Evolutionary conservation across 306 rosid species (phyloP), one percentile per base, ranked within the genome.

Genomic region (Gastrolobium villosum): DNA sequence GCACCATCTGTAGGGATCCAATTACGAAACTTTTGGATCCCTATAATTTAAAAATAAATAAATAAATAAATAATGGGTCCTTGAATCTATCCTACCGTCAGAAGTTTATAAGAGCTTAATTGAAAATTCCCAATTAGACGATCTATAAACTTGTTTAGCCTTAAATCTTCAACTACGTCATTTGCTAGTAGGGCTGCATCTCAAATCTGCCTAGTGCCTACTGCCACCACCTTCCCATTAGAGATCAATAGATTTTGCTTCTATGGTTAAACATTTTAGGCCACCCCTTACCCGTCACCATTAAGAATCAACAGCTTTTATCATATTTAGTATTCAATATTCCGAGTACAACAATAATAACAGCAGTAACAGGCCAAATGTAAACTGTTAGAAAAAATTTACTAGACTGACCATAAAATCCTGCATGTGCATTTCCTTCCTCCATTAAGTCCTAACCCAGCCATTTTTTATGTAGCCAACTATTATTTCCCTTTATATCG

Each of bases 401-500:
- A 79, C 55, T 28, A 37, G 71, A 63, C 46, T 48, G n/a, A 46
- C 28, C 36, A 79, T 49, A 60, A 60, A 41, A 45, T 45, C 46
- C 53, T 2, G 60, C 68, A 37, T 45, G 46, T 46, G 26, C 62
- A 14, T 59, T 46, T 37, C 36, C 43, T 57, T 46, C 14, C 45
- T 36, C n/a, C 15, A 69, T 13, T 36, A 46, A 4, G 36, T 37
- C 77, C 52, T 46, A 70, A 35, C 28, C 10, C 2, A 1, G 43
- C 6, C 63, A 59, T 46, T 36, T 60, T 59, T n/a, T 43, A 79
- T 36, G 43, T 34, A n/a, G 49, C 69, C 10, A 4, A 78, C 72
- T 46, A 79, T 39, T 4, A 59, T 70, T 35, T 69, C 7, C 36
- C 49, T 8, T 63, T 5, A 77, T 35, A 57, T 89, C 84, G 35